Percentiles rank a stretch among this genome's conserved stretches.
Evolutionary conservation across 2,329 filamentous ascomycete species (phyloP).

Genomic region (Phyllosticta ampelicida): DNA sequence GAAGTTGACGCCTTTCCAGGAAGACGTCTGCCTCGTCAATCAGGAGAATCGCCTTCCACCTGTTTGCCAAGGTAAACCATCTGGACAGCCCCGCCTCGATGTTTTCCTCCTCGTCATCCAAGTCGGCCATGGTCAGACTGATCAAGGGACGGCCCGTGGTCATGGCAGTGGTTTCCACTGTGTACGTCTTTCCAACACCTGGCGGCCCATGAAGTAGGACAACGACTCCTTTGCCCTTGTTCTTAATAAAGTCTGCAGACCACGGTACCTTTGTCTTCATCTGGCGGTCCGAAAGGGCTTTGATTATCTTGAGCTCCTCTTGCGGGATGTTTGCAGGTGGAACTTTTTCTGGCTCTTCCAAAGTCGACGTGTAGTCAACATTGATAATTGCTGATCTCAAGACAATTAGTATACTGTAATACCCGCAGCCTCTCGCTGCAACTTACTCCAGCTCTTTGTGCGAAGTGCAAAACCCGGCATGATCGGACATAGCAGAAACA

Average conservation of each 20-base stretch:
- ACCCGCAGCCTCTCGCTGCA: not conserved
- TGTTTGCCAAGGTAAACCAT: conserved; percentile 11
- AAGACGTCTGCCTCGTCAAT: conserved; percentile 29
- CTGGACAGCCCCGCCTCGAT: conserved; percentile 12
- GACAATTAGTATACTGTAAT: not conserved
- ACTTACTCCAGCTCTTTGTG: not conserved
- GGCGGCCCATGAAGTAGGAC: conserved; percentile 8
- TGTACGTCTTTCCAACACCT: conserved; percentile 8
- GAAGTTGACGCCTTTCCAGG: conserved; percentile 36
- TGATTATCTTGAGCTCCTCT: conserved; percentile 6
- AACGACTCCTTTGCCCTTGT: conserved; percentile 9
- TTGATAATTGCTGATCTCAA: not conserved
- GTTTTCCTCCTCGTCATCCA: conserved; percentile 9
- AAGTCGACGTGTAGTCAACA: not conserved
- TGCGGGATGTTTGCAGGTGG: conserved; percentile 3
- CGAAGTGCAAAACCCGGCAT: conserved; percentile 5
- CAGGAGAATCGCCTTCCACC: conserved; percentile 9
- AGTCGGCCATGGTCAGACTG: conserved; percentile 9
- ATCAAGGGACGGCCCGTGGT: not conserved
- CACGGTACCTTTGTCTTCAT: not conserved
- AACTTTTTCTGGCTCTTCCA: not conserved
- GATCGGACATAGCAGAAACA: conserved; percentile 6
- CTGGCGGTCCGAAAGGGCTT: conserved; percentile 5
- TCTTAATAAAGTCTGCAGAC: conserved; percentile 9
- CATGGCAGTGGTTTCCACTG: conserved; percentile 3